phyloP scores from a whole-genome alignment of 2,329 filamentous ascomycete species.

The Xylariales sp. region DNA sequence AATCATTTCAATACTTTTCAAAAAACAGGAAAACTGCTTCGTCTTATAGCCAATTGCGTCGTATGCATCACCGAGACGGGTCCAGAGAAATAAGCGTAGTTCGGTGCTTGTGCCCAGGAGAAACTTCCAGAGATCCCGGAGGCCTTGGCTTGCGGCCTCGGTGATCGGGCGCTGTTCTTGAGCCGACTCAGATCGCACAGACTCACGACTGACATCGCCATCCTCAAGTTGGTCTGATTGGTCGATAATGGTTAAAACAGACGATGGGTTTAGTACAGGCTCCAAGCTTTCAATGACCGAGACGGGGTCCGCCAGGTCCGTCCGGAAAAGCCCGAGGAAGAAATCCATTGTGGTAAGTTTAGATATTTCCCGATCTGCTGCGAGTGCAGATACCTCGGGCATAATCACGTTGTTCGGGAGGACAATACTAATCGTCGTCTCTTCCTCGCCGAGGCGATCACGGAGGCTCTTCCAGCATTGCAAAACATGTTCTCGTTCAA shows the following conservation, averaged over 20 bases:
- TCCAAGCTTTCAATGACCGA: slow-evolving; percentile 91
- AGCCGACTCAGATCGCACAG: slow-evolving; percentile 34
- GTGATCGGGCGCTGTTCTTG: slow-evolving; percentile 56
- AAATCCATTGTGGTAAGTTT: slow-evolving; percentile 97
- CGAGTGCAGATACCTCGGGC: slow-evolving; percentile 84
- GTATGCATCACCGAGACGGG: slow-evolving; percentile 90
- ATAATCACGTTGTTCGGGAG: slow-evolving; percentile 90
- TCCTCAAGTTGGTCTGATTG: slow-evolving; percentile 37
- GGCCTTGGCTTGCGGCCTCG: slow-evolving; percentile 65
- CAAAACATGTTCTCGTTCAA: slow-evolving; percentile 66
- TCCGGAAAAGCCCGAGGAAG: slow-evolving; percentile 88
- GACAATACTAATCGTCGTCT: slow-evolving; percentile 60
- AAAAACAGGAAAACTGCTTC: slow-evolving; percentile 87
- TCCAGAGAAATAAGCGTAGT: slow-evolving; percentile 88
- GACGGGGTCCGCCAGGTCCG: slow-evolving; percentile 82
- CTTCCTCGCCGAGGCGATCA: slow-evolving; percentile 59
- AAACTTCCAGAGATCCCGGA: slow-evolving; percentile 87
- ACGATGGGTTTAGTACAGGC: slow-evolving; percentile 83
- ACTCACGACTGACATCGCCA: slow-evolving; percentile 25
- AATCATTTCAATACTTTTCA: slow-evolving; percentile 88
- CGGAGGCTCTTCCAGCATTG: slow-evolving; percentile 69
- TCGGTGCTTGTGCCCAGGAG: slow-evolving; percentile 84
- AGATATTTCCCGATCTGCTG: slow-evolving; percentile 89
- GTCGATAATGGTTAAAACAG: slow-evolving; percentile 57
- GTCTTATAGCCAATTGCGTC: slow-evolving; percentile 84